These are phyloP conservation scores for Tetrahymena thermophila DNA, from an alignment of 73 alveolate genomes.

Conservation along the genomic window DNA sequence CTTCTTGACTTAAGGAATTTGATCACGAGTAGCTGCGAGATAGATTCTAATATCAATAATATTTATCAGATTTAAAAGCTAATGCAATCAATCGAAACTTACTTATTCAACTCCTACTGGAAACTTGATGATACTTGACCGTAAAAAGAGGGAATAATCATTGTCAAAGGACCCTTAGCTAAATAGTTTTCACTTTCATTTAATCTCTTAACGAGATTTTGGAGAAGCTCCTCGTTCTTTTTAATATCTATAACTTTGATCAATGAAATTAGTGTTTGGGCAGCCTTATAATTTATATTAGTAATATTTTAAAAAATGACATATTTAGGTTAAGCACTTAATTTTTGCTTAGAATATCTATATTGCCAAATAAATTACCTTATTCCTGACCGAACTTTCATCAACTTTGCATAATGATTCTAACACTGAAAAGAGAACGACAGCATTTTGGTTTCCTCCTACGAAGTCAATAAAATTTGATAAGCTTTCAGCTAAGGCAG, in stretches of 20 bases:
- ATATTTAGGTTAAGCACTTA: neutral
- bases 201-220: conserved; percentile 52
- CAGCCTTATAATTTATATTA: conserved; percentile 25
- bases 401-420: conserved; percentile 77
- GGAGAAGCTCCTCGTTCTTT: conserved; percentile 51
- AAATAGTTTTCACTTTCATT: conserved; percentile 65
- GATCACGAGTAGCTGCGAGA: conserved; percentile 17
- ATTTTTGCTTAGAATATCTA: neutral
- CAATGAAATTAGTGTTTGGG: conserved; percentile 46
- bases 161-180: conserved; percentile 59
- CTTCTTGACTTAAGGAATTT: conserved; percentile 30
- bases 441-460: conserved; percentile 73
- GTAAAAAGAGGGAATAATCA: conserved; percentile 55
- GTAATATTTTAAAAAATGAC: neutral
- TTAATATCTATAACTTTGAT: conserved; percentile 25
- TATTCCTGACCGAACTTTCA: conserved; percentile 75
- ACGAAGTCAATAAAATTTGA: conserved; percentile 78
- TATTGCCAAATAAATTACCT: conserved; percentile 7
- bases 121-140: conserved; percentile 47
- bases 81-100: neutral
- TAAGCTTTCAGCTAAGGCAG: conserved; percentile 80
- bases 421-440: conserved; percentile 53
- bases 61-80: neutral
- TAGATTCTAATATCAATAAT: neutral
- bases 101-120: conserved; percentile 43